Percentiles rank a stretch among this genome's conserved stretches.
phyloP scores from a whole-genome alignment of 306 rosid genomes.

The Acacia crassicarpa region DNA sequence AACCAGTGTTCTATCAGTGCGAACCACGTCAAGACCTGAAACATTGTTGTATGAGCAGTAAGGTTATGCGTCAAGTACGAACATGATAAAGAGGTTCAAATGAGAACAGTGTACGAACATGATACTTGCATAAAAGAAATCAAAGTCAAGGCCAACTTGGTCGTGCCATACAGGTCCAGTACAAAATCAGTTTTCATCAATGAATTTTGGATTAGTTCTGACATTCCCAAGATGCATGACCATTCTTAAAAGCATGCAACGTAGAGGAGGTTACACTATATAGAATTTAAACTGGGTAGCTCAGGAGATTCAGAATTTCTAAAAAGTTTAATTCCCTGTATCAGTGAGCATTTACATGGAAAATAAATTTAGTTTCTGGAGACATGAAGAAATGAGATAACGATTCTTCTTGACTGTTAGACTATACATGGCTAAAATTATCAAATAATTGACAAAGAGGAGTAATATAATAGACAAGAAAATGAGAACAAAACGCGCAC shows the following conservation, averaged over 20 bases:
- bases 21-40: slow-evolving; percentile 96
- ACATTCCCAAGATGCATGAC: background rate
- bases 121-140: background rate
- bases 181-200: slow-evolving; percentile 21
- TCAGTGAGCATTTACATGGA: background rate
- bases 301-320: background rate
- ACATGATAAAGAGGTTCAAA: slow-evolving; percentile 18
- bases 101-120: slow-evolving; percentile 1
- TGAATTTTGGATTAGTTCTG: slow-evolving; percentile 15
- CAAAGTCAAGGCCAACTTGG: slow-evolving; percentile 19
- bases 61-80: background rate
- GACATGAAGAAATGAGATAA: slow-evolving; percentile 8
- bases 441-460: background rate
- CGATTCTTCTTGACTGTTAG: slow-evolving; percentile 18
- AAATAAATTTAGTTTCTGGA: background rate
- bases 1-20: slow-evolving; percentile 94
- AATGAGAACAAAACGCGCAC: slow-evolving; percentile 29
- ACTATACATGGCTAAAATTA: background rate
- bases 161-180: background rate
- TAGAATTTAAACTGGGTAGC: background rate
- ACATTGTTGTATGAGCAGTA: slow-evolving; percentile 27
- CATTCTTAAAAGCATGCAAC: background rate
- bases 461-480: background rate
- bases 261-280: background rate
- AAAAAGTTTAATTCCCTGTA: background rate